A percentile compares a stretch with the other conserved stretches of the same genome.
Evolutionary conservation across 345 rosid species (phyloP).

Genomic region (Pseudoturritis turrita): DNA sequence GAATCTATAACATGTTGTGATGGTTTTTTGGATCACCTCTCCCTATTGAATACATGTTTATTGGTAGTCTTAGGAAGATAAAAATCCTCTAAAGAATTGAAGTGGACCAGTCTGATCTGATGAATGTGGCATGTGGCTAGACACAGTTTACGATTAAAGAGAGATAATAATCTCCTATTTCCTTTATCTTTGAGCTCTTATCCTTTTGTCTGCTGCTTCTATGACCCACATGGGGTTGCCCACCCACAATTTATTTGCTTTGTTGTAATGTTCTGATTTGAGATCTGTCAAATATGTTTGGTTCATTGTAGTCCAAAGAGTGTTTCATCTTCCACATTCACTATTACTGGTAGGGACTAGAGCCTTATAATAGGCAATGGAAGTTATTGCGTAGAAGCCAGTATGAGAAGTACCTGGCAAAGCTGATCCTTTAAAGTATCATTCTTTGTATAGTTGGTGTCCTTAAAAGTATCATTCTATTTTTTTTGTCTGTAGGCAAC

Average conservation of each 20-base stretch:
- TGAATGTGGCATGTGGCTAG: background rate
- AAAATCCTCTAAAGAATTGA: background rate
- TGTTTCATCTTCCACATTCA: background rate
- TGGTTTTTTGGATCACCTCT: background rate
- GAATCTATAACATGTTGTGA: background rate
- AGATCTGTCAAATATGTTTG: background rate
- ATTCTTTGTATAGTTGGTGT: background rate
- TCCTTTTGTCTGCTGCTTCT: slow-evolving; percentile 10
- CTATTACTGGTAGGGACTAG: background rate
- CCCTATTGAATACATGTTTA: background rate
- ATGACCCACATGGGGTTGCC: slow-evolving; percentile 9
- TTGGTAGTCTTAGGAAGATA: background rate
- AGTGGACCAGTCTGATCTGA: slow-evolving; percentile 1
- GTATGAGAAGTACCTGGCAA: background rate
- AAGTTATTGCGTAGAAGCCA: background rate
- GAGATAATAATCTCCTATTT: background rate
- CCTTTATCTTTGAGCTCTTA: slow-evolving; percentile 3
- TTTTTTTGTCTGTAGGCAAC: slow-evolving; percentile 26
- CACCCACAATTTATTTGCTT: background rate
- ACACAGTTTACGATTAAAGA: background rate
- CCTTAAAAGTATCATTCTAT: background rate
- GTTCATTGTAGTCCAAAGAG: background rate
- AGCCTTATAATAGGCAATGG: background rate
- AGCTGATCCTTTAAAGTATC: background rate
- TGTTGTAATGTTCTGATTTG: background rate